Base-by-base conservation (phyloP, 257 asterid genomes). In the Eustoma russellianum region DNA sequence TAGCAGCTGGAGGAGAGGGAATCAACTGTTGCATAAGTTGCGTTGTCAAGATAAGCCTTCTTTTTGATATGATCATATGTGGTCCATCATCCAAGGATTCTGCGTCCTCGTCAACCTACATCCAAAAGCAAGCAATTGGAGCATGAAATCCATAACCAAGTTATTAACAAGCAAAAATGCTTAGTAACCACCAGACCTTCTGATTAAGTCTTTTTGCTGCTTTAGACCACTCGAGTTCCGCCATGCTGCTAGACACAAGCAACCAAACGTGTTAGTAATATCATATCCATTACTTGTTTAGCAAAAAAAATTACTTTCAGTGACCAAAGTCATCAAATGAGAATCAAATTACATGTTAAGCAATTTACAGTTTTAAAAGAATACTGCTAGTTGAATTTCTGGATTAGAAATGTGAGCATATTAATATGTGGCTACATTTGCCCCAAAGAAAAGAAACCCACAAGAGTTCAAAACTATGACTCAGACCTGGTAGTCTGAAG, bases 11-110 rank as follows among this genome's bases (percentile, higher is more conserved):
- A 17, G 81, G 81, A 15, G 87, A 79, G 63, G 56, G 63, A 78
- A 88, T 50, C 53, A 88, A 63, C 61, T 85, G 91, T 78, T 88
- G 95, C 92, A 81, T 83, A 64, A 88, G 97, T 59, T 79, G 94
- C 28, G 89, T 75, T 41, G 95, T 70, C 75, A 80, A 65, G 47
- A 69, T 52, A 74, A 88, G 83, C 78, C 97, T 79, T 79, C 83
- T 79, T 71, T 70, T 83, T 59, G 87, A 76, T 72, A 68, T 77
- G 64, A 66, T 67, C 66, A 63, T 34, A 40, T 65, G 79, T 45
- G 68, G 67, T 59, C 78, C 86, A 66, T 75, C 88, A 60, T 82
- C 92, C 64, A 56, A 72, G 30, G 73, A 66, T 50, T 79, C 89
- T 51, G 66, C 53, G 15, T 64, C 77, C 48, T 79, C 81, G 52